A percentile compares a stretch with the other conserved stretches of the same genome.
Evolutionary conservation across 108 stramenopile species (phyloP).

Genomic region (Cyclostephanos tholiformis): DNA sequence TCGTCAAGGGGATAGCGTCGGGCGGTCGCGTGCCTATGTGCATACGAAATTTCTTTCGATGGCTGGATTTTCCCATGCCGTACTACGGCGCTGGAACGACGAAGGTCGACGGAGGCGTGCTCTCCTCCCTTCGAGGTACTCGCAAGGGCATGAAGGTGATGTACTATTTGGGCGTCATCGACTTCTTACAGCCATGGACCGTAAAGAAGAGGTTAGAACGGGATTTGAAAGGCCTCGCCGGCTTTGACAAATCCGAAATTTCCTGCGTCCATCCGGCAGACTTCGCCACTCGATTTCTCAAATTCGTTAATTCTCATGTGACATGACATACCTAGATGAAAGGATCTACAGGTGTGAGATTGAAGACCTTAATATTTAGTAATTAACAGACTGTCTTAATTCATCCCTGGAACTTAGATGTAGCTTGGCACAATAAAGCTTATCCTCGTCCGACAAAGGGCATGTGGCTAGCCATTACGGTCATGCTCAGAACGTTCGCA

Average conservation of each 20-base stretch:
- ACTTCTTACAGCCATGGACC: constrained; percentile 90
- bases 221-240: constrained; percentile 69
- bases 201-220: constrained; percentile 68
- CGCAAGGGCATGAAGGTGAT: constrained; percentile 61
- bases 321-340: constrained; percentile 47
- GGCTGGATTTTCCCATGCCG: constrained; percentile 60
- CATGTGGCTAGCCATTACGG: constrained; percentile 71
- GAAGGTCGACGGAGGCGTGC: constrained; percentile 72
- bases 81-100: constrained; percentile 75
- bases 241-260: constrained; percentile 70
- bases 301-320: constrained; percentile 69
- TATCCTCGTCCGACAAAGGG: constrained; percentile 83
- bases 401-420: not conserved
- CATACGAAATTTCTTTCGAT: constrained; percentile 23
- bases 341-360: not conserved
- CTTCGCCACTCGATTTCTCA: constrained; percentile 77
- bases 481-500: constrained; percentile 75
- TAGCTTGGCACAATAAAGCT: not conserved
- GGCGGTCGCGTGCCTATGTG: constrained; percentile 6
- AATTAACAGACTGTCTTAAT: not conserved
- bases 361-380: too few relatives aligned
- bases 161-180: constrained; percentile 88
- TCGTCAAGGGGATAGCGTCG: not conserved
- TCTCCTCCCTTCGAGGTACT: constrained; percentile 63
- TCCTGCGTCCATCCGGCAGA: constrained; percentile 79